Base-by-base conservation (phyloP, 129 eudicot species). In the Erigeron canadensis region DNA sequence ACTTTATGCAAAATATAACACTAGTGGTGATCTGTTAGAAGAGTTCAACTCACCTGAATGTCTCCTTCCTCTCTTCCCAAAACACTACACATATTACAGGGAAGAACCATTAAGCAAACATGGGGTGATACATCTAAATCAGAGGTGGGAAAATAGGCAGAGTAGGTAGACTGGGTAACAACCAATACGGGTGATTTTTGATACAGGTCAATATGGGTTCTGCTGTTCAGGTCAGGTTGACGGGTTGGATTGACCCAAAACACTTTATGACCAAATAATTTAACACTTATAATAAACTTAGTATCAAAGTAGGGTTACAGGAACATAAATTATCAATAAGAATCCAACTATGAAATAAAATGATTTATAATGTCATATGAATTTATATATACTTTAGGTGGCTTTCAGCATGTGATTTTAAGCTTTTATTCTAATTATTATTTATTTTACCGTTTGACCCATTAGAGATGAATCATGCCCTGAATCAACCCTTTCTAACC, bases 21-120 rank as follows among this genome's bases (percentile, higher is more conserved):
- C 51, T 66, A 8, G 54, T 34, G 38, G 59, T 8, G 44, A 19
- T 13, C 69, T 47, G 5, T 42, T 55, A 53, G 47, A 15, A 58
- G 34, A 42, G 60, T 43, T 9, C 15, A n/a, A 37, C 72, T 73
- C 48, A 92, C 98, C 95, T 77, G 87, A 72, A 74, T 23, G 61
- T 64, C 77, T 84, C 77, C 69, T 87, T 79, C 76, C 74, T 77
- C 89, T 89, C 81, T 69, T 93, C 79, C 90, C 92, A 45, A 91
- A 79, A 86, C 92, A 93, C 98, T 93, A 83, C 67, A 81, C 67
- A 42, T 60, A 50, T 16, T 59, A 77, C 60, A 64, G 12, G 34
- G 3, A 74, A 47, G 75, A 48, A 79, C 41, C 23, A 65, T 65
- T 53, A 69, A 44, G 13, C 56, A 28, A 15, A 53, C 23, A 66